Conservation (phyloP, 768 basidiomycete species). For the Termitomyces eurrhizus region DNA sequence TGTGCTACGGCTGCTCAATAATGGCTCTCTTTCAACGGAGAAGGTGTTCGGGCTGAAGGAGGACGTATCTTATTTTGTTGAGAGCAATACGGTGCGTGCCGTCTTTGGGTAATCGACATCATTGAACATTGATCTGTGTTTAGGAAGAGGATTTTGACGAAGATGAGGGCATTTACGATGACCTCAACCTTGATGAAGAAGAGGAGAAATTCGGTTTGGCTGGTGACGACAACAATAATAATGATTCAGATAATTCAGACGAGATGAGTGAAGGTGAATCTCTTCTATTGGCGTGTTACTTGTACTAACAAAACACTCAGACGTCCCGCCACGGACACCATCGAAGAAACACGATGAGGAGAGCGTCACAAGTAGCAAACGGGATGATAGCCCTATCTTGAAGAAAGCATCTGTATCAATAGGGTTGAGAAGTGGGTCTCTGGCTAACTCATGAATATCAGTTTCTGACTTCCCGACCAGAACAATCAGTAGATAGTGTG, state of each 20-base stretch:
- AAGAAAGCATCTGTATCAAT: constrained; percentile 69
- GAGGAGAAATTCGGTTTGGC: constrained; percentile 88
- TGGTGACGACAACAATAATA: constrained; percentile 51
- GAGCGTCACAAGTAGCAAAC: constrained; percentile 68
- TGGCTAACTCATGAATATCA: constrained; percentile 1
- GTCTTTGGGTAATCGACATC: neutral
- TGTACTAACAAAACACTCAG: constrained; percentile 27
- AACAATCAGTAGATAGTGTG: constrained; percentile 69
- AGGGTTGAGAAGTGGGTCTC: constrained; percentile 65
- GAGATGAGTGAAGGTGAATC: constrained; percentile 62
- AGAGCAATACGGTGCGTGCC: constrained; percentile 83
- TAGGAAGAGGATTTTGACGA: constrained; percentile 98
- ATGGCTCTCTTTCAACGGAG: constrained; percentile 83
- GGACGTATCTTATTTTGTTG: constrained; percentile 94
- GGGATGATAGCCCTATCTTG: constrained; percentile 72
- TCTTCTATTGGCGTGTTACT: constrained; percentile 11
- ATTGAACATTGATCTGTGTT: constrained; percentile 19
- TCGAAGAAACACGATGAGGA: constrained; percentile 82
- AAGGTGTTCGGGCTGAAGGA: constrained; percentile 83
- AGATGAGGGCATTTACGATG: constrained; percentile 96
- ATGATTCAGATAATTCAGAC: constrained; percentile 76
- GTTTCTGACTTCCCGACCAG: constrained; percentile 31
- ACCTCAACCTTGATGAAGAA: constrained; percentile 94
- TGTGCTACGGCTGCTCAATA: constrained; percentile 89
- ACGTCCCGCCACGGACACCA: constrained; percentile 60